Evolutionary conservation across 2,329 filamentous ascomycete species (phyloP), one percentile per base, ranked within the genome.

Genomic region (Cladosporium oxysporum): DNA sequence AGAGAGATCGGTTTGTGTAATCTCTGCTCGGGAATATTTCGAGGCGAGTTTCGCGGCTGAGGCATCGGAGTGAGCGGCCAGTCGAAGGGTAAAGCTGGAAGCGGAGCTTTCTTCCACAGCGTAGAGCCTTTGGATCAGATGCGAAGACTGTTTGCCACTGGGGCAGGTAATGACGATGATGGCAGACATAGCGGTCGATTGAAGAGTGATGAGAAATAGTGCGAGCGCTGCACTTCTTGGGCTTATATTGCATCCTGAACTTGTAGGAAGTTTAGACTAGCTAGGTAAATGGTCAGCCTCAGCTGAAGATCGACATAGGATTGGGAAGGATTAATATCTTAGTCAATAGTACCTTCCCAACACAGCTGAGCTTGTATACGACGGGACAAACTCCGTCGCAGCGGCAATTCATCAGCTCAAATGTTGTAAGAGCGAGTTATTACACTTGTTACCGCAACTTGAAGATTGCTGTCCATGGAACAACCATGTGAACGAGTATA

Each of bases 61-160:
- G 41, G n/a, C 41, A 3, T 47, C 41, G 41, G 41, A 47, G n/a
- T 47, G 41, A 11, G 41, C 41, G 41, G 41, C 41, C 8, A 47
- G 3, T 3, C 41, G 41, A 8, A 47, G 41, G n/a, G 41, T 47
- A n/a, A 47, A 47, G 41, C 41, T 47, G 8, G n/a, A 21, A 21
- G 76, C 75, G 55, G 75, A 78, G 26, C 70, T 68, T 12, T 68
- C 21, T 1, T 73, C 74, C 66, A 76, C 68, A 8, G 76, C 75
- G 47, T 74, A 71, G 26, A 80, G 71, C 0, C 76, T 69, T 12
- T 77, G 77, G 52, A 80, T 74, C 31, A 80, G 73, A 16, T 69
- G 68, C 16, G 68, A 69, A 67, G 71, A 73, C 70, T 79, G 77
- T 58, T 78, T 79, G 62, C 78, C 78, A 31, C 73, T 71, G 2